These are phyloP conservation scores for Hanseniaspora thailandica DNA, from an alignment of 805 yeast species.

Conservation along the genomic window DNA sequence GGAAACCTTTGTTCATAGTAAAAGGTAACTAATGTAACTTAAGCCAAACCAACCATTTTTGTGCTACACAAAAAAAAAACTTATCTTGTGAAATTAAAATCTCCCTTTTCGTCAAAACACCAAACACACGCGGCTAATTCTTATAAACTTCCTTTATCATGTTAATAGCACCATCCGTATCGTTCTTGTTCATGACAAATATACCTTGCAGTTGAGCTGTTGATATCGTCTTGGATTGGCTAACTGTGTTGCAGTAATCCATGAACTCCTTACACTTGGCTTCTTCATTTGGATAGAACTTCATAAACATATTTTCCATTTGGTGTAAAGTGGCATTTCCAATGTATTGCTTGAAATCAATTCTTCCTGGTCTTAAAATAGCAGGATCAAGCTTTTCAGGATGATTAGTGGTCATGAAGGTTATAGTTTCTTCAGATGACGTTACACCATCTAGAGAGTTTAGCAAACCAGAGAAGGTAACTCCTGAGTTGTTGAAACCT, in stretches of 20 bases:
- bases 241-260: conserved; percentile 30
- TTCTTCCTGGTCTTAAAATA: conserved; percentile 83
- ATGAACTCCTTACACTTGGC: conserved; percentile 42
- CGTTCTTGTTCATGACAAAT: conserved; percentile 80
- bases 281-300: conserved; percentile 62
- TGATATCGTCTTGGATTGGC: conserved; percentile 49
- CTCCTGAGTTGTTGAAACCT: conserved; percentile 68
- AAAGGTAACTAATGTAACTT: too few species aligned
- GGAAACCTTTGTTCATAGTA: too few species aligned
- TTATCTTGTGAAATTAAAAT: too few species aligned
- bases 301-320: conserved; percentile 68
- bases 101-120: too few species aligned
- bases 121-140: not conserved
- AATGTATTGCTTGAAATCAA: conserved; percentile 69
- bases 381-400: conserved; percentile 92
- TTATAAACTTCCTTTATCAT: conserved; percentile 36
- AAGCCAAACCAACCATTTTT: too few species aligned
- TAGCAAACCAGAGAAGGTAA: conserved; percentile 85
- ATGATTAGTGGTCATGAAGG: conserved; percentile 97
- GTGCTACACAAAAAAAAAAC: too few species aligned
- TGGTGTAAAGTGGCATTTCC: conserved; percentile 83
- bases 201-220: conserved; percentile 94
- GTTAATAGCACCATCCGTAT: conserved; percentile 61
- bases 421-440: conserved; percentile 88
- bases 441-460: conserved; percentile 97